phyloP scores from a whole-genome alignment of 768 basidiomycete genomes.

The Boletus coccyginus region DNA sequence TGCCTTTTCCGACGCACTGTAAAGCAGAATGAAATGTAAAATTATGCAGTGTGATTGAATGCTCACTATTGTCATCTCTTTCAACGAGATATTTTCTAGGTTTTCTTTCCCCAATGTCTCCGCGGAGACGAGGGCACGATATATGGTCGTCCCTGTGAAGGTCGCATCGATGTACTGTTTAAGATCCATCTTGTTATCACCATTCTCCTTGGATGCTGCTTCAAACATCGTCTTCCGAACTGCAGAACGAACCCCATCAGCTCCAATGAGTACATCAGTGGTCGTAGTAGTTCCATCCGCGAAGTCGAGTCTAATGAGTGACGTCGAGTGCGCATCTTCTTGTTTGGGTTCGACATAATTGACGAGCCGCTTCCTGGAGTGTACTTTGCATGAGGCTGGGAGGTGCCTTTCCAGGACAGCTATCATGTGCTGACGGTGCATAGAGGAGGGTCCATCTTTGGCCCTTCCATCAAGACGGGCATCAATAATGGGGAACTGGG shows the following conservation, averaged over 20 bases:
- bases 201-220: conserved; percentile 1
- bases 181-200: neutral
- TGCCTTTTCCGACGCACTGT: conserved; percentile 14
- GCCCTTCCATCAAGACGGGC: neutral
- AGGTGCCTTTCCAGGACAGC: conserved; percentile 16
- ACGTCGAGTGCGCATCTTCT: conserved; percentile 28
- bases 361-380: conserved; percentile 20
- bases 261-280: conserved; percentile 44
- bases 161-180: conserved; percentile 25
- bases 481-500: neutral
- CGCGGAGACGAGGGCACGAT: conserved; percentile 37
- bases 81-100: conserved; percentile 25
- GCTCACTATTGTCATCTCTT: conserved; percentile 21
- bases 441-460: conserved; percentile 7
- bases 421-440: conserved; percentile 26
- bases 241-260: conserved; percentile 40
- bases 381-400: conserved; percentile 17
- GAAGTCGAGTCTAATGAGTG: conserved; percentile 8
- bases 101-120: conserved; percentile 26
- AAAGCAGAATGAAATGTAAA: conserved; percentile 7
- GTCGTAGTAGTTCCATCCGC: conserved; percentile 18
- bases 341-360: conserved; percentile 8
- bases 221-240: conserved; percentile 27
- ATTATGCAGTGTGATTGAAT: neutral
- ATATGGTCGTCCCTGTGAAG: conserved; percentile 42